phyloP scores from a whole-genome alignment of 352 stramenopile species.

The Globisporangium cylindrosporum region DNA sequence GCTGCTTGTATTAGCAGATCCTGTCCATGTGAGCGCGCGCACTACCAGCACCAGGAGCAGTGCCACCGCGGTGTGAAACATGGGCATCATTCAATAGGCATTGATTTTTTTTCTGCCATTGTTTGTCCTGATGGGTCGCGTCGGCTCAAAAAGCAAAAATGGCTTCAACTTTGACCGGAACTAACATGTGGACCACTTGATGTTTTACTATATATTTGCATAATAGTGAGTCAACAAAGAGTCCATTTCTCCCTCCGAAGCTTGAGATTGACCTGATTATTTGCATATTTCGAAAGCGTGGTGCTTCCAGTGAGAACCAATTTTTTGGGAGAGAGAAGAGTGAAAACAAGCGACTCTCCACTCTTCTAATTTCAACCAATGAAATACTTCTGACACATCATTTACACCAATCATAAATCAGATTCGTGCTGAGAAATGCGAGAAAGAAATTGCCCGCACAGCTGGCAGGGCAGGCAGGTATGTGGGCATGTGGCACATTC shows the following conservation, averaged over 20 bases:
- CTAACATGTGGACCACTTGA: not conserved
- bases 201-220: not conserved
- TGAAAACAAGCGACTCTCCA: not conserved
- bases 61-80: not conserved
- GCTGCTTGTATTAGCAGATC: not conserved
- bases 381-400: not conserved
- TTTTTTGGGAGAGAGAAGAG: not conserved
- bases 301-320: not conserved
- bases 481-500: not conserved
- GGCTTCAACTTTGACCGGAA: not conserved
- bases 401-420: not conserved
- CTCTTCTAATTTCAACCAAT: not conserved
- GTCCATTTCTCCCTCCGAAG: not conserved
- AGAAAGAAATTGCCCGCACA: not conserved
- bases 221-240: not conserved
- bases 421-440: slow-evolving; percentile 9
- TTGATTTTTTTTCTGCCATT: not conserved
- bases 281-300: not conserved
- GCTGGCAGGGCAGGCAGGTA: not conserved
- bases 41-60: not conserved
- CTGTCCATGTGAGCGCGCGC: not conserved
- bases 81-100: not conserved
- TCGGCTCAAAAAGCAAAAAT: not conserved
- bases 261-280: not conserved
- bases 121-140: not conserved